Base-by-base conservation (phyloP, 2,329 filamentous ascomycete genomes). In the Nemania sp. region DNA sequence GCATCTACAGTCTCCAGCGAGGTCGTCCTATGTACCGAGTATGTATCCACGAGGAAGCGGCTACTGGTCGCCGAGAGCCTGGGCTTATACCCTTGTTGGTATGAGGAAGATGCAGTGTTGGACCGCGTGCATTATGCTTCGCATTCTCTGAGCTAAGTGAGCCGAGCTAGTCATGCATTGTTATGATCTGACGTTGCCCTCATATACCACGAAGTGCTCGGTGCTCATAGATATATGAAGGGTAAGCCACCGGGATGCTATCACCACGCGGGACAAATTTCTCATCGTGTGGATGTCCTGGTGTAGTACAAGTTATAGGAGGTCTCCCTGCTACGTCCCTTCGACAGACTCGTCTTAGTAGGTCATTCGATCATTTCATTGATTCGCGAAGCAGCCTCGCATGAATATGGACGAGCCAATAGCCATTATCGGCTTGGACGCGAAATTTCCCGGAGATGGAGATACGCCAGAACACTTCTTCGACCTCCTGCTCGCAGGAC, bases 381-480 rank as follows among this genome's bases (percentile, higher is more conserved):
- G 40, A 12, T 45, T 20, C 21, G 4, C 37, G 20, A 43, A 49
- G n/a, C 25, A 43, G 32, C 25, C 1, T 55, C 34, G 12, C 6
- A 13, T 10, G 17, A 18, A 53, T n/a, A 63, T 63, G 60, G 60
- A 63, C 37, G 70, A 70, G 45, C 68, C 69, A 17, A 69, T 72
- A 48, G 70, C 69, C 15, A 62, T 71, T 56, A 65, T 71, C 15
- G 70, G 70, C 40, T 29, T 71, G 2, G 66, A 68, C 46, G 65
- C 67, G 43, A 67, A 65, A 46, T 63, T 72, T 17, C 72, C 72
- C 18, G 66, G 70, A 7, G 71, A 70, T 55, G 68, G 63, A 17
- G 65, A 68, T 39, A 70, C 57, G 4, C 61, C 69, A 9, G 67
- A 71, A 21, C 64, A 54, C 29, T 72, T 74, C 59, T 73, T 70